phyloP scores from a whole-genome alignment of 1,284 basidiomycete species.

The Trichosporon sp. region DNA sequence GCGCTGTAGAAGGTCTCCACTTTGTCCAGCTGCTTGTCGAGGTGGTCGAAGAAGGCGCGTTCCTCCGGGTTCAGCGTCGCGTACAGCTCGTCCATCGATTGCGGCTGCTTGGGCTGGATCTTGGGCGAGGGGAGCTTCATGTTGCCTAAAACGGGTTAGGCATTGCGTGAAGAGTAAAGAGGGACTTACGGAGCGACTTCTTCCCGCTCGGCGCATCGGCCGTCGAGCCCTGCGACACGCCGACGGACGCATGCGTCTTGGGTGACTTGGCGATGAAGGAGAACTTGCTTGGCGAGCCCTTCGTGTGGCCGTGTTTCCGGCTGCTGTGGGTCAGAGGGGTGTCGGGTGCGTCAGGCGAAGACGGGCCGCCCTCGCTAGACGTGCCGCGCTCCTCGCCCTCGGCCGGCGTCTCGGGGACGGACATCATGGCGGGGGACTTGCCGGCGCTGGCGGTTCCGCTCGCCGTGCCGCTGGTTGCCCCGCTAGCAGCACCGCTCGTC shows the following conservation, averaged over 20 bases:
- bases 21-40: constrained; percentile 77
- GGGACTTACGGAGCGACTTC: constrained; percentile 27
- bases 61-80: constrained; percentile 61
- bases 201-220: constrained; percentile 26
- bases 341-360: background rate
- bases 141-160: constrained; percentile 37
- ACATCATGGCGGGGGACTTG: constrained; percentile 23
- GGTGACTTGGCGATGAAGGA: background rate
- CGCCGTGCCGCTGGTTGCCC: too few species aligned
- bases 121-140: constrained; percentile 44
- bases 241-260: constrained; percentile 22
- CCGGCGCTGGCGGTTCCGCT: constrained; percentile 19
- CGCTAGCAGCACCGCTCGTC: too few species aligned
- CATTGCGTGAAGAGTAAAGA: background rate
- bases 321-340: constrained; percentile 3
- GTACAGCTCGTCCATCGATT: constrained; percentile 51
- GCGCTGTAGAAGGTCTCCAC: constrained; percentile 78
- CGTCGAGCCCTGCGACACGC: constrained; percentile 18
- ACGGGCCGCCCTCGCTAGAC: background rate
- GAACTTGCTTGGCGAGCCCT: background rate
- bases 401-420: constrained; percentile 7
- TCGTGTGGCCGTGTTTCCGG: background rate
- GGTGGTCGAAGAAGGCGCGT: constrained; percentile 69
- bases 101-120: constrained; percentile 32
- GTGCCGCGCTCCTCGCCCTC: background rate